Percentiles rank a stretch among this genome's conserved stretches.
Evolutionary conservation across 192 early-diverging fungal species (phyloP).

Genomic region (Coemansia sp.): DNA sequence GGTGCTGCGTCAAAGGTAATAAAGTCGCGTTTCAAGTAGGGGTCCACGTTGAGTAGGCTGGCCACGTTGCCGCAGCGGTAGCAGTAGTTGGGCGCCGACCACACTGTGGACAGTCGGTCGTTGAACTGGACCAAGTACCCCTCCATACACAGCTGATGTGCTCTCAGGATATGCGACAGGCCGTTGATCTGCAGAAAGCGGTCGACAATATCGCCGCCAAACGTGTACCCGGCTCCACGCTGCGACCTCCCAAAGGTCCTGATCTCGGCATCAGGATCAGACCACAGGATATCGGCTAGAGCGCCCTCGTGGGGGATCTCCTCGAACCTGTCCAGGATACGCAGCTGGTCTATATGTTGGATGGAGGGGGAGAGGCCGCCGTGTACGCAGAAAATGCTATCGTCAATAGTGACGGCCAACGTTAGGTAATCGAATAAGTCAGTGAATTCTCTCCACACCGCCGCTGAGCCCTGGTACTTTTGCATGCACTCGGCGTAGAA

Average conservation of each 20-base stretch:
- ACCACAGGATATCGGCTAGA: constrained; percentile 49
- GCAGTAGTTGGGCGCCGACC: constrained; percentile 98
- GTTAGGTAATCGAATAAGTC: constrained; percentile 93
- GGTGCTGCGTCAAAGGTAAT: constrained; percentile 49
- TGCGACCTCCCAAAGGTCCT: constrained; percentile 34
- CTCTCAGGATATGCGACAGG: constrained; percentile 85
- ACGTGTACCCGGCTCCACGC: constrained; percentile 93
- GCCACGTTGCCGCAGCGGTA: constrained; percentile 98
- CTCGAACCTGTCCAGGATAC: constrained; percentile 29
- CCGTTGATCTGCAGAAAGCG: constrained; percentile 95
- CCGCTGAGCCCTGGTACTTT: constrained; percentile 72
- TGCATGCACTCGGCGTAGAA: constrained; percentile 90
- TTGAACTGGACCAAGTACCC: constrained; percentile 73
- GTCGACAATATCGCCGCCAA: constrained; percentile 92
- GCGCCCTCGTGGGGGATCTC: constrained; percentile 52
- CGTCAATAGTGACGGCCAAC: constrained; percentile 82
- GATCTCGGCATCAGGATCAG: constrained; percentile 37
- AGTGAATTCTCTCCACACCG: constrained; percentile 92
- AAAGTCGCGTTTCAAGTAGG: constrained; percentile 46
- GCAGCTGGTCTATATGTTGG: constrained; percentile 35
- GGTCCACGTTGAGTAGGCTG: constrained; percentile 81
- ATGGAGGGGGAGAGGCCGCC: constrained; percentile 66
- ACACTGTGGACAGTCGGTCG: constrained; percentile 91
- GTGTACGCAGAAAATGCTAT: constrained; percentile 92
- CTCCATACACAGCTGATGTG: constrained; percentile 98